Percentiles rank a stretch among this genome's conserved stretches.
Evolutionary conservation across 2,329 filamentous ascomycete genomes (phyloP).

Genomic region (Colletotrichum graminicola): DNA sequence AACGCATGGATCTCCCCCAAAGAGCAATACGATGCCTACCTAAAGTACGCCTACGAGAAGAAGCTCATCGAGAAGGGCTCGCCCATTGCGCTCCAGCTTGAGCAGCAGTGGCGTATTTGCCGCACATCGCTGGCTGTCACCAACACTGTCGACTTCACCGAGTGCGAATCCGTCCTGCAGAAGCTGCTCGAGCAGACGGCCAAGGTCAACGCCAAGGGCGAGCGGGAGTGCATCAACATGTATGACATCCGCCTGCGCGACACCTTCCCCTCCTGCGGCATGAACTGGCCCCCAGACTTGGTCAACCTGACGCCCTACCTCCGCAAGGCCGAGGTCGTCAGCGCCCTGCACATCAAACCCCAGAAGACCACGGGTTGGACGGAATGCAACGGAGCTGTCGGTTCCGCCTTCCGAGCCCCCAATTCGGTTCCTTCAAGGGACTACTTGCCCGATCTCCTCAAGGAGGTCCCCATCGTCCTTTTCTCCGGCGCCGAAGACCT

Average conservation of each 20-base stretch:
- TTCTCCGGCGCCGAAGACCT: conserved; percentile 95
- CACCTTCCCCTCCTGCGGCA: conserved; percentile 85
- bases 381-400: conserved; percentile 88
- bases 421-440: conserved; percentile 80
- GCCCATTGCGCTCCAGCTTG: conserved; percentile 72
- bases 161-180: conserved; percentile 83
- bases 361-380: conserved; percentile 90
- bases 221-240: conserved; percentile 86
- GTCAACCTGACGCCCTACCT: conserved; percentile 84
- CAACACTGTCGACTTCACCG: conserved; percentile 72
- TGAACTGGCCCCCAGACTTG: conserved; percentile 98
- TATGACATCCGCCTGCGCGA: conserved; percentile 94
- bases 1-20: conserved; percentile 96
- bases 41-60: conserved; percentile 83
- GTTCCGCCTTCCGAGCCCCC: conserved; percentile 74
- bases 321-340: conserved; percentile 80
- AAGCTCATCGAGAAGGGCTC: conserved; percentile 78
- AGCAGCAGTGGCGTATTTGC: conserved; percentile 78
- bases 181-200: conserved; percentile 77
- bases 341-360: conserved; percentile 84
- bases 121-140: conserved; percentile 67
- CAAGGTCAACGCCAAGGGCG: conserved; percentile 60
- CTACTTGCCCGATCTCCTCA: conserved; percentile 82
- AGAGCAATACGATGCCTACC: conserved; percentile 91
- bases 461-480: conserved; percentile 82